Conservation (phyloP, 768 basidiomycete species). For the Tylopilus rubrobrunneus region DNA sequence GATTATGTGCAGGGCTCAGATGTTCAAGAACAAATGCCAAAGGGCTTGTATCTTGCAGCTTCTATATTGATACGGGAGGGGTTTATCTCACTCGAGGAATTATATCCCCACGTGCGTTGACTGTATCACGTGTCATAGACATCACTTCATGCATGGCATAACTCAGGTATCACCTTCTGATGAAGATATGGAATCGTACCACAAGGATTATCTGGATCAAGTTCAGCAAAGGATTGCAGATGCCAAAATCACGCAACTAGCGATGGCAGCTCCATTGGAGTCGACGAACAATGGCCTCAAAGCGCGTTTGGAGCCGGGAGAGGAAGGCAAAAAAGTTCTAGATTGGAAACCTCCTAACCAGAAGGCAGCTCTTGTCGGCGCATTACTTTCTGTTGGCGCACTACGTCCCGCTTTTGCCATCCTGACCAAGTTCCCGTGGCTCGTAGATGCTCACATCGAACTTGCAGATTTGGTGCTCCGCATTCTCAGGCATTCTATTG, state of each 20-base stretch:
- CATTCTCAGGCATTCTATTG: slow-evolving; percentile 63
- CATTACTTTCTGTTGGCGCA: slow-evolving; percentile 85
- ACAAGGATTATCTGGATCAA: slow-evolving; percentile 60
- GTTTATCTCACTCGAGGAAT: slow-evolving; percentile 79
- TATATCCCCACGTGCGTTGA: slow-evolving; percentile 83
- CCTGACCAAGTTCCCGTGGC: slow-evolving; percentile 79
- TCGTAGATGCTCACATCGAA: slow-evolving; percentile 76
- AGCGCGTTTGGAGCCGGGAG: slow-evolving; percentile 36
- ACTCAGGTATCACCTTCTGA: slow-evolving; percentile 71
- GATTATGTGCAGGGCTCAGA: slow-evolving; percentile 45
- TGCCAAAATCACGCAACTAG: slow-evolving; percentile 71
- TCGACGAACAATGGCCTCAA: slow-evolving; percentile 41
- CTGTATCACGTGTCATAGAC: not conserved
- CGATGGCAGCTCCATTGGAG: slow-evolving; percentile 82
- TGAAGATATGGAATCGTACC: slow-evolving; percentile 64
- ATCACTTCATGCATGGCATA: slow-evolving; percentile 4
- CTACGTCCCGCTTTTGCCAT: slow-evolving; percentile 74
- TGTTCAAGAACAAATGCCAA: slow-evolving; percentile 57
- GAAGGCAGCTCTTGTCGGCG: slow-evolving; percentile 71
- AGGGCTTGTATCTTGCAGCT: slow-evolving; percentile 73
- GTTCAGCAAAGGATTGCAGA: slow-evolving; percentile 62
- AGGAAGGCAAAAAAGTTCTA: slow-evolving; percentile 32
- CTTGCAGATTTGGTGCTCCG: slow-evolving; percentile 86
- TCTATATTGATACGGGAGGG: slow-evolving; percentile 89
- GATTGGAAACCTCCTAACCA: slow-evolving; percentile 60